Base-by-base conservation (phyloP, 1,284 basidiomycete genomes). In the Schizophyllum amplum region DNA sequence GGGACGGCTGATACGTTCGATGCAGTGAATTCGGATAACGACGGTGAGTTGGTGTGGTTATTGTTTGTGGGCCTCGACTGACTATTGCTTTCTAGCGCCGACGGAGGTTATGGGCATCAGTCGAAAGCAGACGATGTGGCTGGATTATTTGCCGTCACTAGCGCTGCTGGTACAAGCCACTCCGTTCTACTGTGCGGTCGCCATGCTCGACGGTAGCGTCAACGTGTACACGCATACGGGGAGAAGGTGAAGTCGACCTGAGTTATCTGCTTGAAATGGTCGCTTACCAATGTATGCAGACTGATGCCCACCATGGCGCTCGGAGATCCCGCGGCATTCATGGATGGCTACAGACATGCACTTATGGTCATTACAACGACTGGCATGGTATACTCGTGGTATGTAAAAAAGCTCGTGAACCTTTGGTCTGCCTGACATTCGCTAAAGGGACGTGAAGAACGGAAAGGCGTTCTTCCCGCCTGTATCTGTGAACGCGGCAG, bases 131-230 rank as follows among this genome's bases (percentile, higher is more conserved):
- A 81, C 85, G 5, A 80, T 88, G 55, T 98, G 95, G 94, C 69
- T 94, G 54, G 94, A 98, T 69, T 98, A 90, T 69, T 66, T 94
- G 6, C 82, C 90, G 1, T 81, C 81, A 0, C 84, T 87, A 5
- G 83, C 83, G 4, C 68, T 95, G 4, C 74, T 78, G 0, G 68
- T 92, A 26, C 83, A 83, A 1, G 83, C 84, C 0, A 88, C 90
- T 0, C 67, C 70, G 1, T 66, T 67, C 1, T 93, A 93, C 67
- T 86, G 85, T 60, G 94, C 91, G 1, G 87, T 82, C 1, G 89
- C 83, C 0, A 78, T 83, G 71, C 79, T 86, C 61, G 92, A 96
- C 67, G 90, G 90, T 0, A 79, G 79, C 4, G 71, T 97, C 20
- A 81, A 80, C 61, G 80, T 94, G 3, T 96, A 95, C 69, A 88